Conservation (phyloP, 1,139 yeast genomes). For the Scheffersomyces segobiensis region DNA sequence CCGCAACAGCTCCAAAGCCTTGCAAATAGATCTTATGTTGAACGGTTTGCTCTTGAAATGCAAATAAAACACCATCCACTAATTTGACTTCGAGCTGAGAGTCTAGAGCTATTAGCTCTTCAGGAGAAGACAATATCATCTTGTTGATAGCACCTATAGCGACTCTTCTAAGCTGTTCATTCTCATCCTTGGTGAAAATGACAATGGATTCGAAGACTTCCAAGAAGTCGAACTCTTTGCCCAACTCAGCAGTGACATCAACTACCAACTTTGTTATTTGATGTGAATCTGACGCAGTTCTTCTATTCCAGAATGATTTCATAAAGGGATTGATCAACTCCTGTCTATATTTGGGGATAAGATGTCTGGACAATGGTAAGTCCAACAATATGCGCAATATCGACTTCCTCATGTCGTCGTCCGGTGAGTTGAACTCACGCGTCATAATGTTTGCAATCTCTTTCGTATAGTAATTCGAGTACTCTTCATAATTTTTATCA, state of each 20-base stretch:
- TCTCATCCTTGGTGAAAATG: slow-evolving; percentile 70
- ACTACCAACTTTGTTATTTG: slow-evolving; percentile 60
- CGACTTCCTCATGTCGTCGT: slow-evolving; percentile 83
- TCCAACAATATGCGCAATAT: slow-evolving; percentile 48
- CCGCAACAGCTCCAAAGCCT: slow-evolving; percentile 67
- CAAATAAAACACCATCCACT: slow-evolving; percentile 80
- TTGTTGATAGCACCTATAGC: slow-evolving; percentile 64
- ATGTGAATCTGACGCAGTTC: slow-evolving; percentile 57
- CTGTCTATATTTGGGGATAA: slow-evolving; percentile 28
- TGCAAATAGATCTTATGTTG: slow-evolving; percentile 57
- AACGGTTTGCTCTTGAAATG: slow-evolving; percentile 75
- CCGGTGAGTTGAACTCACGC: slow-evolving; percentile 79
- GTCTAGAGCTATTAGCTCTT: slow-evolving; percentile 39
- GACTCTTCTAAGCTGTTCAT: slow-evolving; percentile 79
- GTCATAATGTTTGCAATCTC: slow-evolving; percentile 68
- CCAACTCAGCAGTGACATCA: slow-evolving; percentile 69
- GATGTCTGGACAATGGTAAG: slow-evolving; percentile 33
- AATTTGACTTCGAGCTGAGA: slow-evolving; percentile 58
- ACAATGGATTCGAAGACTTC: slow-evolving; percentile 61
- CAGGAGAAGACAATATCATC: slow-evolving; percentile 28
- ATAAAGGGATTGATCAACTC: slow-evolving; percentile 67
- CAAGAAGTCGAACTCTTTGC: slow-evolving; percentile 67
- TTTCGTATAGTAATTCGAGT: slow-evolving; percentile 73
- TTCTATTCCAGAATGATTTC: slow-evolving; percentile 74
- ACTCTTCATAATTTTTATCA: slow-evolving; percentile 56